Base-by-base conservation (phyloP, 768 basidiomycete species). In the Tylopilus felleus region DNA sequence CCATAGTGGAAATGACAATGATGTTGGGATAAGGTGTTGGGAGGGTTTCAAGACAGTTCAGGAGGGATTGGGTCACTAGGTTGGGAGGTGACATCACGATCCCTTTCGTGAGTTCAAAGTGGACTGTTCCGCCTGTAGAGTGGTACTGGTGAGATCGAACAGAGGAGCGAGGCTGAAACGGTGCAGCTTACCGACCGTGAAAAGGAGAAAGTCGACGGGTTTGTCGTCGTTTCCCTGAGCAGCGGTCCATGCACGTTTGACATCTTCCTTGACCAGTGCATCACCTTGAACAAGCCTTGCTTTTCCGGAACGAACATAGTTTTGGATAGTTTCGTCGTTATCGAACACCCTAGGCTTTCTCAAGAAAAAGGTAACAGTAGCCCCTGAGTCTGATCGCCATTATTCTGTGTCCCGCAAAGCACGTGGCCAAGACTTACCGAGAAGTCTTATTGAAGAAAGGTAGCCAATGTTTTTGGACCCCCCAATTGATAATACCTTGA, bases 361-460 rank as follows among this genome's bases (percentile, higher is more conserved):
- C 33, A 88, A 74, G 13, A 88, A 74, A 60, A 84, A 87, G 0
- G 84, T 85, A 0, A 88, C 81, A 2, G 75, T 81, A 4, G 79
- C 74, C 36, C 86, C 85, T 47, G 75, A 67, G 6, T 73, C 86
- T 88, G 60, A 43, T 40, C 21, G n/a, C 39, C 9, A 6, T 28
- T 4, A n/a, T 28, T 48, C 41, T 55, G 33, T 8, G 14, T 40
- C 40, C 25, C 0, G 2, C n/a, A 19, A n/a, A 7, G 5, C 1
- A 22, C 22, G 12, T 4, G 2, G 22, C 1, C 10, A 16, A 36
- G 17, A 64, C 74, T 25, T 53, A 80, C 80, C 72, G 12, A 82
- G 73, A 8, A 83, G 69, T n/a, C 78, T 69, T 41, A 79, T 38
- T 1, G 80, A 71, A 28, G 80, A 60, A 50, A 71, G 66, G 66